A percentile compares a stretch with the other conserved stretches of the same genome.
Evolutionary conservation across 148 eudicot genomes (phyloP).

Genomic region (Rhododendron ferrugineum): DNA sequence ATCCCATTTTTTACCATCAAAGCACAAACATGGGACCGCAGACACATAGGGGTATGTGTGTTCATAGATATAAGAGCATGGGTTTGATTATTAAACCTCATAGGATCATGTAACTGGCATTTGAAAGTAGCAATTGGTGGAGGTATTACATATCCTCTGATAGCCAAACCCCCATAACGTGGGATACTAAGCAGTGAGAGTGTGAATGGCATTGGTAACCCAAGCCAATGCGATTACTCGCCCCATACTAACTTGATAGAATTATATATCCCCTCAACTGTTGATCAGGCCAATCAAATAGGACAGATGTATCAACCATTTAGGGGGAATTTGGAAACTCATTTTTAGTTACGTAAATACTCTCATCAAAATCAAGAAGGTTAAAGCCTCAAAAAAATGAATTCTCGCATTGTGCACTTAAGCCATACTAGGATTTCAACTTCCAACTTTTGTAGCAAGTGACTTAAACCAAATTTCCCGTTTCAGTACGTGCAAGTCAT

Average conservation of each 20-base stretch:
- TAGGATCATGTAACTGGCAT: neutral
- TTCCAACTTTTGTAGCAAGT: neutral
- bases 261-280: neutral
- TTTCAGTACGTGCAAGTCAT: neutral
- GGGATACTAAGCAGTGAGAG: neutral
- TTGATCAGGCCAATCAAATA: neutral
- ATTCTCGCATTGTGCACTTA: neutral
- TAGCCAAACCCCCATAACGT: neutral
- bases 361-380: neutral
- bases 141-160: neutral
- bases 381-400: neutral
- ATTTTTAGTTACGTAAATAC: neutral
- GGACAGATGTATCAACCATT: neutral
- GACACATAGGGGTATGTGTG: neutral
- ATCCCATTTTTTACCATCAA: neutral
- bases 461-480: neutral
- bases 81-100: neutral
- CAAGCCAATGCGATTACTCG: neutral
- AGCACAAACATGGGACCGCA: conserved; percentile 1
- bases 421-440: neutral
- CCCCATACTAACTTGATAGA: neutral
- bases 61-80: neutral
- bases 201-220: neutral
- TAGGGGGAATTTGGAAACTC: neutral
- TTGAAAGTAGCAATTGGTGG: neutral